These are phyloP conservation scores for Pontederia paniculata DNA, from an alignment of 176 grass and related monocot species.

Conservation along the genomic window DNA sequence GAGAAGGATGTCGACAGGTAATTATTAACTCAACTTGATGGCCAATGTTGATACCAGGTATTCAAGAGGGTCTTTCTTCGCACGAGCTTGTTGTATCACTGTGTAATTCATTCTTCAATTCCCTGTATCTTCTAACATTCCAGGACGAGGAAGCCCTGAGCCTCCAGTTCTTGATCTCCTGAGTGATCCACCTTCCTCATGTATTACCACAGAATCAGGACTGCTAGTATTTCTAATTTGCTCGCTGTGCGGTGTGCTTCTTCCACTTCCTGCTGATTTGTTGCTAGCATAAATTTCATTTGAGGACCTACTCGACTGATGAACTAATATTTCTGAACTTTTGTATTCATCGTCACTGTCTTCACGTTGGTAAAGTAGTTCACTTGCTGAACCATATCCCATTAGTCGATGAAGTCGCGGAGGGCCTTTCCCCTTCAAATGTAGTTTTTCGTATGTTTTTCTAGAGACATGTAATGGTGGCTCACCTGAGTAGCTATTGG, in stretches of 20 bases:
- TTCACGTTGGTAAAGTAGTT: slow-evolving; percentile 41
- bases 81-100: too few species aligned
- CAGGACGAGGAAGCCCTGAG: neutral
- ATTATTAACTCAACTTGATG: too few species aligned
- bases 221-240: too few species aligned
- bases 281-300: neutral
- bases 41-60: too few species aligned
- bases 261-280: slow-evolving; percentile 11
- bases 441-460: too few species aligned
- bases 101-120: neutral
- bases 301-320: neutral
- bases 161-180: neutral
- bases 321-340: neutral
- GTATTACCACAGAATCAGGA: too few species aligned
- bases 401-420: slow-evolving; percentile 67
- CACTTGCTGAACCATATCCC: slow-evolving; percentile 90
- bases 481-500: slow-evolving; percentile 39
- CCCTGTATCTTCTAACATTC: neutral
- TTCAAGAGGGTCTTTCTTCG: too few species aligned
- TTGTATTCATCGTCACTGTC: slow-evolving; percentile 19
- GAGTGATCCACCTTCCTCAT: neutral
- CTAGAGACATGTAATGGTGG: neutral
- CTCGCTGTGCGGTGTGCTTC: neutral
- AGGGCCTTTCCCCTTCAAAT: slow-evolving; percentile 25
- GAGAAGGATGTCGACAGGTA: neutral